Base-by-base conservation (phyloP, 75 land plant genomes). In the Picea sitchensis region DNA sequence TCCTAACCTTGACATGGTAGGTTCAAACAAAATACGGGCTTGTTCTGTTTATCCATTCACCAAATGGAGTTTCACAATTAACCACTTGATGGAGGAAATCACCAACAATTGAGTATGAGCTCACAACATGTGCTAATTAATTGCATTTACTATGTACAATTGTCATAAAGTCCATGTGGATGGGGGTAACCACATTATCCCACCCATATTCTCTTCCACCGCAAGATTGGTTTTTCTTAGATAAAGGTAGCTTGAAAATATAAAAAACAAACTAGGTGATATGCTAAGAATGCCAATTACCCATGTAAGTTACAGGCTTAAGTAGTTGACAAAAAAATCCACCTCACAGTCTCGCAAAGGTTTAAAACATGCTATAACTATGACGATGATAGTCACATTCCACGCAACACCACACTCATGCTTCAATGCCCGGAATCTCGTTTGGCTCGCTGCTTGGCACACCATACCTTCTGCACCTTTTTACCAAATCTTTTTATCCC, bases 281-380 rank as follows among this genome's bases (percentile, higher is more conserved):
- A 68, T 17, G 18, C 44, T 36, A 17, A 65, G 31, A 26, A 61
- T 26, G 31, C n/a, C 38, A 80, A 30, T 12, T 17, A 6, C 73
- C 32, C 32, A 1, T 38, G 86, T 89, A 91, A 91, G 93, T 91
- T 13, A 91, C 89, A 56, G 91, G 93, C 61, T 91, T 91, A n/a
- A 89, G 83, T 82, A 91, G 76, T 36, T 87, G 93, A 47, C 93
- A 91, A 65, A 91, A 91, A 69, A 89, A 91, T 56, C 20, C 36
- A 88, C 93, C 94, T 92, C 91, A 82, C 94, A 92, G 81, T 85
- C 87, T 77, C 87, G 86, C 75, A 92, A 82, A 31, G 91, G 94
- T 92, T 92, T 89, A 86, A 89, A 92, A 76, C 94, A 92, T 26
- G 90, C 94, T 69, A 92, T 89, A 38, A 89, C 84, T 87, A 86